Percentiles rank a stretch among this genome's conserved stretches.
These are phyloP conservation scores for Solanum ossicruentum DNA, from an alignment of 257 asterid species.

Conservation along the genomic window DNA sequence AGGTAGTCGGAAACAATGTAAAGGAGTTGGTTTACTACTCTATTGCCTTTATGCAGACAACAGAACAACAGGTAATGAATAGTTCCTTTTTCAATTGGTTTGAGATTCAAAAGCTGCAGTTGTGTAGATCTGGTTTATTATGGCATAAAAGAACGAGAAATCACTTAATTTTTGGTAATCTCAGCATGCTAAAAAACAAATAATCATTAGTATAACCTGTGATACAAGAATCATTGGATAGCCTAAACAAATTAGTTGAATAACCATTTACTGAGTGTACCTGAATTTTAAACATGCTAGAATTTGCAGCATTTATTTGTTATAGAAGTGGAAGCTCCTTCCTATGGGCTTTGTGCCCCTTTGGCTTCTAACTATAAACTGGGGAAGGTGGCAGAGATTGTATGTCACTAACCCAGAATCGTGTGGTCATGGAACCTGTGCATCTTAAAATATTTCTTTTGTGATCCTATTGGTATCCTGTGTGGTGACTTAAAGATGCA, in stretches of 20 bases:
- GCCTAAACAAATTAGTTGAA: background rate
- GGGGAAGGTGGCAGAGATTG: background rate
- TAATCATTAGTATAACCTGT: background rate
- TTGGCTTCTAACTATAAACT: background rate
- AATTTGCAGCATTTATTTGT: background rate
- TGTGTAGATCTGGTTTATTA: background rate
- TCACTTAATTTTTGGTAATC: background rate
- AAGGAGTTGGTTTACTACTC: slow-evolving; percentile 79
- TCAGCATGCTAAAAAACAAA: background rate
- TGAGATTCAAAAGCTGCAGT: background rate
- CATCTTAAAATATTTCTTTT: background rate
- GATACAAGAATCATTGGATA: background rate
- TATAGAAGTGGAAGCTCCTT: background rate
- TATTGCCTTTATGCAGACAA: slow-evolving; percentile 81
- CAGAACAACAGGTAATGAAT: slow-evolving; percentile 78
- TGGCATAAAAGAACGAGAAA: background rate
- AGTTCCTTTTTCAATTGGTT: background rate
- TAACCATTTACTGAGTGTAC: background rate
- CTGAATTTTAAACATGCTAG: background rate
- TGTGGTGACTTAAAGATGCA: background rate
- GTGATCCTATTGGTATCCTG: background rate
- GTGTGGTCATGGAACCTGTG: background rate
- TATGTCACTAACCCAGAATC: background rate
- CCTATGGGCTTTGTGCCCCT: background rate
- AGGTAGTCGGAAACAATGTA: slow-evolving; percentile 62